Evolutionary conservation across 2,329 filamentous ascomycete species (phyloP).

Genomic region (Eutypa lata): DNA sequence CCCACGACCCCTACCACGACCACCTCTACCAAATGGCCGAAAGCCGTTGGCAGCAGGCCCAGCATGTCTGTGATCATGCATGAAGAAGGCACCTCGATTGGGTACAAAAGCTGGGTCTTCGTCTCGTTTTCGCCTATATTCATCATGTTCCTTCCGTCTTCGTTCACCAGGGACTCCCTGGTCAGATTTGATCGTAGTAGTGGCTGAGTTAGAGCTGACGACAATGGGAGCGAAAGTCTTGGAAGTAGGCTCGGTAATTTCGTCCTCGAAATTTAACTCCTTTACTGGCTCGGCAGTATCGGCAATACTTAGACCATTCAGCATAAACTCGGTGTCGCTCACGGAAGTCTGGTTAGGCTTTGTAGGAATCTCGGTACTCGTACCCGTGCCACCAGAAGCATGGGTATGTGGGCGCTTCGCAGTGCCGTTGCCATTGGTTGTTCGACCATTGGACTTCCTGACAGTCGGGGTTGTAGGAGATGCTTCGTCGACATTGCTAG

Average conservation of each 20-base stretch:
- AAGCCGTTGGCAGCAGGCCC: slow-evolving; percentile 77
- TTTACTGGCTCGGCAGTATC: slow-evolving; percentile 39
- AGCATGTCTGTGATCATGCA: slow-evolving; percentile 86
- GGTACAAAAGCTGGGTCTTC: slow-evolving; percentile 91
- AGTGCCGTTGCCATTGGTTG: slow-evolving; percentile 31
- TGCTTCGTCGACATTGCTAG: slow-evolving; percentile 58
- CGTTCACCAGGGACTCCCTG: slow-evolving; percentile 63
- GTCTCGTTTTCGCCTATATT: slow-evolving; percentile 84
- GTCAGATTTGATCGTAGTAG: slow-evolving; percentile 33
- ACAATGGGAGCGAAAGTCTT: slow-evolving; percentile 49
- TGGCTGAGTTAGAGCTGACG: slow-evolving; percentile 49
- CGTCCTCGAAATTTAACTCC: slow-evolving; percentile 47
- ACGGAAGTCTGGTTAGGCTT: slow-evolving; percentile 36
- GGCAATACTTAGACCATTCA: slow-evolving; percentile 49
- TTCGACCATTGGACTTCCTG: slow-evolving; percentile 24
- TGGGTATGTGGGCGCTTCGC: slow-evolving; percentile 23
- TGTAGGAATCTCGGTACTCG: slow-evolving; percentile 22
- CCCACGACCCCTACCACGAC: slow-evolving; percentile 60
- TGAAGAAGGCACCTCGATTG: slow-evolving; percentile 91
- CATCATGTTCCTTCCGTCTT: slow-evolving; percentile 81
- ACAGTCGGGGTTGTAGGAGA: slow-evolving; percentile 44
- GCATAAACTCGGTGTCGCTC: slow-evolving; percentile 57
- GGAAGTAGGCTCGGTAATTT: slow-evolving; percentile 32
- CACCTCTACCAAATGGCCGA: slow-evolving; percentile 65
- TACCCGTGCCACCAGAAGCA: slow-evolving; percentile 24